Percentiles rank a stretch among this genome's conserved stretches.
Evolutionary conservation across 495 filamentous ascomycete genomes (phyloP).

Genomic region (Neurospora sp.): DNA sequence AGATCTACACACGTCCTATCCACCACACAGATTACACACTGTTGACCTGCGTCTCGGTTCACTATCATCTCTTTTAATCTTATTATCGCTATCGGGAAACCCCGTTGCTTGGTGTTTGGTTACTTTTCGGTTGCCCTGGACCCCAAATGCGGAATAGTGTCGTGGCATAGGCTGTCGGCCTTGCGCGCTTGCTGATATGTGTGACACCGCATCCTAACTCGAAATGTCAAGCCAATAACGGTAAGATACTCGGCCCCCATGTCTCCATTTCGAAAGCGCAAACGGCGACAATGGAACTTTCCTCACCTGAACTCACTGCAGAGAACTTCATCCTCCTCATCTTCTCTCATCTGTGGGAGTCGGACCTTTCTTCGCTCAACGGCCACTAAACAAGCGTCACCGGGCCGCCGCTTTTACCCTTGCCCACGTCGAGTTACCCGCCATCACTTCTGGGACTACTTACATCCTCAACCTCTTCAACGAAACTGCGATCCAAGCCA

Average conservation of each 20-base stretch:
- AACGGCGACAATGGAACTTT: not conserved
- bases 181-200: not conserved
- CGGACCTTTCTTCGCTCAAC: not conserved
- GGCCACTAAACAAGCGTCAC: not conserved
- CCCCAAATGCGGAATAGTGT: not conserved
- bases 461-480: not conserved
- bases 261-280: not conserved
- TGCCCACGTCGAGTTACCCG: not conserved
- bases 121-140: not conserved
- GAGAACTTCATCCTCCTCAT: not conserved
- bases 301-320: not conserved
- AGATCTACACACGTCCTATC: not conserved
- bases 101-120: not conserved
- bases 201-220: not conserved
- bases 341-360: not conserved
- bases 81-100: not conserved
- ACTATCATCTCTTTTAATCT: not conserved
- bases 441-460: not conserved
- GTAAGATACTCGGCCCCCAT: not conserved
- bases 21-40: not conserved
- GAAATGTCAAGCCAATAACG: not conserved
- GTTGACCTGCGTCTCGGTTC: not conserved
- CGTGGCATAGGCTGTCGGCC: not conserved
- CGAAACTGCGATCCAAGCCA: not conserved
- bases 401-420: not conserved